Conservation (phyloP, 176 grass and related monocot genomes). For the Oryza coarctata region DNA sequence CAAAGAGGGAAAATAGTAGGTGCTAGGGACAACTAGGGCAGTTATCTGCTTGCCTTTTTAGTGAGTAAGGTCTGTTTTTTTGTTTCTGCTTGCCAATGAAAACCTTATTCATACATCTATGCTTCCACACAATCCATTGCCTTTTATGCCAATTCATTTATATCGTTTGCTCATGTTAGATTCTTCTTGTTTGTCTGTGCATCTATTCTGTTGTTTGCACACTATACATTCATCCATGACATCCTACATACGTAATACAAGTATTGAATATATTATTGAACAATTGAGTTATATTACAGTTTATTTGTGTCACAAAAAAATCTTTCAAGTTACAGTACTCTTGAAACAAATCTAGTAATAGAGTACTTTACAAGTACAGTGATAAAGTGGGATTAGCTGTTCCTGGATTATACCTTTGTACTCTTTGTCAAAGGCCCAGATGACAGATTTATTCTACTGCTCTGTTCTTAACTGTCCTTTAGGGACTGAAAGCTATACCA, state of each 20-base stretch:
- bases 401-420: constrained; percentile 17
- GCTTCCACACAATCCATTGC: background rate
- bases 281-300: background rate
- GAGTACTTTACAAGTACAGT: constrained; percentile 9
- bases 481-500: constrained; percentile 3
- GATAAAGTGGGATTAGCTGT: constrained; percentile 2
- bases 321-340: constrained; percentile 6
- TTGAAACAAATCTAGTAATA: background rate
- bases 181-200: constrained; percentile 18
- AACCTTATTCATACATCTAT: constrained; percentile 16
- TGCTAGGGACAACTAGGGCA: constrained; percentile 13
- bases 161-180: background rate
- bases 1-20: background rate
- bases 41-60: constrained; percentile 15
- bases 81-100: constrained; percentile 12
- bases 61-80: constrained; percentile 21
- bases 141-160: constrained; percentile 5
- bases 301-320: constrained; percentile 1
- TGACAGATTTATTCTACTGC: constrained; percentile 23
- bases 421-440: constrained; percentile 5
- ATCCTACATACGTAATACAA: background rate
- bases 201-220: background rate
- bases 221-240: background rate
- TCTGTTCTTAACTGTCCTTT: constrained; percentile 24
- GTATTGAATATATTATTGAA: background rate